phyloP scores from a whole-genome alignment of 2,329 filamentous ascomycete genomes.

The Penicillium fuscoglaucum region DNA sequence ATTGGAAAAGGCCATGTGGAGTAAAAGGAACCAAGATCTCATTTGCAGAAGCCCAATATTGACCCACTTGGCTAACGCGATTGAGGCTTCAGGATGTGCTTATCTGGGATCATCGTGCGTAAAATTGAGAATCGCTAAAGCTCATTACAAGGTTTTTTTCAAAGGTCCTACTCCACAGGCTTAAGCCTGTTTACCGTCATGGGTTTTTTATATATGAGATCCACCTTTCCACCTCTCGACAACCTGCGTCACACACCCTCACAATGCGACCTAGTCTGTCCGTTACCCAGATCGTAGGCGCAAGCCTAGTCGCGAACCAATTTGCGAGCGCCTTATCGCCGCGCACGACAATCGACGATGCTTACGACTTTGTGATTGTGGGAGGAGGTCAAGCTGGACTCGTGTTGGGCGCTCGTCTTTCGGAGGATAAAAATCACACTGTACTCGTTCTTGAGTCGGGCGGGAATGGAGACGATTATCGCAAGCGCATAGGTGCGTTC shows the following conservation, averaged over 20 bases:
- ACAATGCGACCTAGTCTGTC: slow-evolving; percentile 1
- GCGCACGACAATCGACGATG: slow-evolving; percentile 29
- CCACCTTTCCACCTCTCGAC: background rate
- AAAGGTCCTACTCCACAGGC: background rate
- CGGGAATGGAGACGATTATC: slow-evolving; percentile 35
- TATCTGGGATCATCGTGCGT: slow-evolving; percentile 8
- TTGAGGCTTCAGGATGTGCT: background rate
- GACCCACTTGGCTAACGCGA: background rate
- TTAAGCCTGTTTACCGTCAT: background rate
- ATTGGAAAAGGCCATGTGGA: background rate
- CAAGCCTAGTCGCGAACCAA: background rate
- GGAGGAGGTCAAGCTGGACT: slow-evolving; percentile 59
- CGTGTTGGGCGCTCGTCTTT: slow-evolving; percentile 45
- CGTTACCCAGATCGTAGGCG: background rate
- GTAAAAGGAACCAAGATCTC: background rate
- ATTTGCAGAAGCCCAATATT: background rate
- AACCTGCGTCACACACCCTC: background rate
- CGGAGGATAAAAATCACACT: slow-evolving; percentile 44
- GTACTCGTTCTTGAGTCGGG: slow-evolving; percentile 38
- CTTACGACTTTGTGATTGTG: slow-evolving; percentile 46
- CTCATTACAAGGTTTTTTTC: background rate
- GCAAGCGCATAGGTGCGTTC: slow-evolving; percentile 34
- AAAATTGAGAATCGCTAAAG: background rate
- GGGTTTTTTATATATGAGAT: background rate
- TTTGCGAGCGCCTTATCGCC: slow-evolving; percentile 26